Conservation (phyloP, 2,329 filamentous ascomycete genomes). For the Fusarium sp. region DNA sequence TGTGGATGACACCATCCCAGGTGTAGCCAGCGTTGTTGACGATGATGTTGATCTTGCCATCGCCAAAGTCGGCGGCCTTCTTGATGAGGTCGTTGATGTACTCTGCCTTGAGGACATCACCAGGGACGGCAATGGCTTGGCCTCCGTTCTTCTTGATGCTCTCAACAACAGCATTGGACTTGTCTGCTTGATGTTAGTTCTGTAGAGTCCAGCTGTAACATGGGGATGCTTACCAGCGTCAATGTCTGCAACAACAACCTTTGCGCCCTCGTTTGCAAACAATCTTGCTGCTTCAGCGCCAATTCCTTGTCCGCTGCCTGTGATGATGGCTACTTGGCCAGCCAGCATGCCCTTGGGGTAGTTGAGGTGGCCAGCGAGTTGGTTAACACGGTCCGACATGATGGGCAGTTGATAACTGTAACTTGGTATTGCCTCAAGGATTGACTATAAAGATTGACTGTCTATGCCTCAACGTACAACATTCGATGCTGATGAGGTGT, state of each 20-base stretch:
- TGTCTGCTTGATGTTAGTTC: conserved; percentile 68
- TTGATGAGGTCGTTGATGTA: conserved; percentile 83
- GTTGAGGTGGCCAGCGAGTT: conserved; percentile 85
- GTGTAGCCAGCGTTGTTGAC: conserved; percentile 95
- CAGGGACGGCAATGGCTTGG: conserved; percentile 80
- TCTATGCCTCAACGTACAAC: not conserved
- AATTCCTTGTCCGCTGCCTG: conserved; percentile 89
- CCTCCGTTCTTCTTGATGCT: conserved; percentile 78
- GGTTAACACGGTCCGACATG: conserved; percentile 73
- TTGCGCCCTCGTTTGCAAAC: conserved; percentile 91
- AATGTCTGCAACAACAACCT: conserved; percentile 87
- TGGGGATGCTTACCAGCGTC: conserved; percentile 72
- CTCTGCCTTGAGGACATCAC: conserved; percentile 80
- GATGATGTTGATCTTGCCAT: conserved; percentile 91
- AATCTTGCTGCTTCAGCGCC: conserved; percentile 86
- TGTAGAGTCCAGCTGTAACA: too few relatives aligned
- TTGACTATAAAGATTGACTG: not conserved
- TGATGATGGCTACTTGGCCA: conserved; percentile 89
- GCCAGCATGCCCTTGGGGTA: conserved; percentile 85
- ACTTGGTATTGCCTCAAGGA: not conserved
- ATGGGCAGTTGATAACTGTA: conserved; percentile 47
- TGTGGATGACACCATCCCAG: conserved; percentile 94
- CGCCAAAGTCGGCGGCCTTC: conserved; percentile 83
- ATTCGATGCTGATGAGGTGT: not conserved
- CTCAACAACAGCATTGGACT: conserved; percentile 78